Conservation (phyloP, 2,329 filamentous ascomycete genomes). For the Lecanicillium sp. region DNA sequence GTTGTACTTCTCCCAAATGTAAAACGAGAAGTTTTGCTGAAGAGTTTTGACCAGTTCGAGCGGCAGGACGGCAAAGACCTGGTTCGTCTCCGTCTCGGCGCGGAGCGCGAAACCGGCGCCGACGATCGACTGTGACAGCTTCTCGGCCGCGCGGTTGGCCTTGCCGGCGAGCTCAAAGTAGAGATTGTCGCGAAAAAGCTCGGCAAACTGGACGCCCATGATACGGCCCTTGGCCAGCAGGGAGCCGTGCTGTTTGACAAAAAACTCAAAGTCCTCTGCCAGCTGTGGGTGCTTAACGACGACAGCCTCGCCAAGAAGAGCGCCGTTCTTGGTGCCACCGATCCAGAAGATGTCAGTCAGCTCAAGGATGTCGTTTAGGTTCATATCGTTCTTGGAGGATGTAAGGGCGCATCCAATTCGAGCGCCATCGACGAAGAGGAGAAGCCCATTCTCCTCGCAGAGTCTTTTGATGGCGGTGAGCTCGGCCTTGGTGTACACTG, state of each 20-base stretch:
- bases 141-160: constrained; percentile 39
- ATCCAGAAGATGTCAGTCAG: constrained; percentile 50
- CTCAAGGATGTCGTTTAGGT: constrained; percentile 37
- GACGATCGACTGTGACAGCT: constrained; percentile 37
- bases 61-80: constrained; percentile 43
- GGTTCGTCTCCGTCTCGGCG: constrained; percentile 44
- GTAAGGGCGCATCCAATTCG: constrained; percentile 39
- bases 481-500: constrained; percentile 39
- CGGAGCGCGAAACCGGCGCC: constrained; percentile 35
- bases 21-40: constrained; percentile 39
- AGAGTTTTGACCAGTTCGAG: constrained; percentile 31
- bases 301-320: constrained; percentile 44
- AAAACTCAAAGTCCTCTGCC: constrained; percentile 42
- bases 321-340: constrained; percentile 47
- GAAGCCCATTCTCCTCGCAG: constrained; percentile 34
- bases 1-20: constrained; percentile 40
- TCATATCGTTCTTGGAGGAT: constrained; percentile 37
- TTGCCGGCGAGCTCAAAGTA: constrained; percentile 41
- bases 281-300: constrained; percentile 37
- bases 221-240: constrained; percentile 44
- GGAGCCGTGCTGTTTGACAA: constrained; percentile 46
- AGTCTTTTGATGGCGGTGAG: constrained; percentile 34
- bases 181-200: constrained; percentile 39
- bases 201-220: constrained; percentile 43
- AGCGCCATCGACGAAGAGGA: constrained; percentile 44